A percentile compares a stretch with the other conserved stretches of the same genome.
phyloP scores from a whole-genome alignment of 441 rosid genomes.

The Syzygium malaccense region DNA sequence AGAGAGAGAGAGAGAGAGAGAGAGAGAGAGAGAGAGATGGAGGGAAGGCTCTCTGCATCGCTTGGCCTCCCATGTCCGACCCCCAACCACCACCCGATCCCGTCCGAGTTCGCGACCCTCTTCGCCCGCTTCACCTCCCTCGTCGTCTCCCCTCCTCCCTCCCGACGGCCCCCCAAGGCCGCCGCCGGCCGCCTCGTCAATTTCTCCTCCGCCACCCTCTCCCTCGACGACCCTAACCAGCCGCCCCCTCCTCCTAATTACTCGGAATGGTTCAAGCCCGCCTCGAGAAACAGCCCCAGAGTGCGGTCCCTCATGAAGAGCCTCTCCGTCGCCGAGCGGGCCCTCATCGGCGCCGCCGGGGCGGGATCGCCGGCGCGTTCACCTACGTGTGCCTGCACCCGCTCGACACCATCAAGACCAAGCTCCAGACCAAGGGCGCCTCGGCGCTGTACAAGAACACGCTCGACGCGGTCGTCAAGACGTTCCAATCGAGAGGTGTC shows the following conservation, averaged over 20 bases:
- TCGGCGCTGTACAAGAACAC: conserved; percentile 59
- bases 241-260: background rate
- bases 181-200: background rate
- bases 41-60: conserved; percentile 42
- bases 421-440: conserved; percentile 87
- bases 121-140: conserved; percentile 7
- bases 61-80: conserved; percentile 46
- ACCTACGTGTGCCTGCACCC: conserved; percentile 85
- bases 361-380: conserved; percentile 92
- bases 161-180: background rate
- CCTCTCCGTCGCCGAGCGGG: conserved; percentile 72
- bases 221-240: background rate
- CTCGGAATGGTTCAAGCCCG: conserved; percentile 38
- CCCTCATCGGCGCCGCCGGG: conserved; percentile 81
- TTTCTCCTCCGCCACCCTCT: conserved; percentile 5
- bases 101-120: conserved; percentile 8
- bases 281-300: conserved; percentile 36
- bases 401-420: conserved; percentile 84
- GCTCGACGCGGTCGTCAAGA: conserved; percentile 64
- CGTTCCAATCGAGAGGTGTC: conserved; percentile 70
- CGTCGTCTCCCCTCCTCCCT: conserved; percentile 4
- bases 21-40: no score
- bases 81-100: conserved; percentile 6
- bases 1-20: background rate
- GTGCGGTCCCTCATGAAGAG: conserved; percentile 46